These are phyloP conservation scores for Hyphodiscus hymeniophilus DNA, from an alignment of 495 filamentous ascomycete species.

Conservation along the genomic window DNA sequence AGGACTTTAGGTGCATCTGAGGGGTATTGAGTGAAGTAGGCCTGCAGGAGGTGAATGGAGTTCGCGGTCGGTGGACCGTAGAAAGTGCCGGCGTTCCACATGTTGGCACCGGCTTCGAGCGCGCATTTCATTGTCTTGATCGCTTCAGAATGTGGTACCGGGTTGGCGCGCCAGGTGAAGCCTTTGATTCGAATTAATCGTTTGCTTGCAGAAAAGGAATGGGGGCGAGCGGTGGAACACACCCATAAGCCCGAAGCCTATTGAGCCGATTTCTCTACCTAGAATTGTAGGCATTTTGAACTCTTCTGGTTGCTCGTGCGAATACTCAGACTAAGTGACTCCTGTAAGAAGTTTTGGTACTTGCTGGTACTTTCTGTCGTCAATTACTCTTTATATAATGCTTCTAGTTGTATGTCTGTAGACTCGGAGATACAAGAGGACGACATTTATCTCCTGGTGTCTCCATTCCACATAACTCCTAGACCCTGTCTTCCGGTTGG, in stretches of 20 bases:
- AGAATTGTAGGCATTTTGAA: conserved; percentile 38
- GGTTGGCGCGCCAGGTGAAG: conserved; percentile 60
- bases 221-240: neutral
- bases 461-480: too few relatives aligned
- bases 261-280: conserved; percentile 40
- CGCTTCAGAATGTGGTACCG: conserved; percentile 45
- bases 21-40: conserved; percentile 57
- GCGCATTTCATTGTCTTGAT: conserved; percentile 59
- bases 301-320: too few relatives aligned
- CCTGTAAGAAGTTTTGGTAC: too few relatives aligned
- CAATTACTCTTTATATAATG: too few relatives aligned
- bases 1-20: conserved; percentile 56
- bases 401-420: too few relatives aligned
- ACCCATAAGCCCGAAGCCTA: conserved; percentile 50
- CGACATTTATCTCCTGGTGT: too few relatives aligned
- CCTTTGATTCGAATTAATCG: conserved; percentile 30
- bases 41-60: conserved; percentile 50
- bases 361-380: too few relatives aligned
- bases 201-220: neutral
- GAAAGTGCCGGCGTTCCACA: conserved; percentile 71
- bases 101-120: conserved; percentile 55
- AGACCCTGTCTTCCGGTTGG: too few relatives aligned
- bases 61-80: conserved; percentile 68
- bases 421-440: too few relatives aligned
- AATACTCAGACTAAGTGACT: too few relatives aligned